Evolutionary conservation across 1,284 basidiomycete species (phyloP), one percentile per base, ranked within the genome.

Genomic region (Chalciporus piperatoides): DNA sequence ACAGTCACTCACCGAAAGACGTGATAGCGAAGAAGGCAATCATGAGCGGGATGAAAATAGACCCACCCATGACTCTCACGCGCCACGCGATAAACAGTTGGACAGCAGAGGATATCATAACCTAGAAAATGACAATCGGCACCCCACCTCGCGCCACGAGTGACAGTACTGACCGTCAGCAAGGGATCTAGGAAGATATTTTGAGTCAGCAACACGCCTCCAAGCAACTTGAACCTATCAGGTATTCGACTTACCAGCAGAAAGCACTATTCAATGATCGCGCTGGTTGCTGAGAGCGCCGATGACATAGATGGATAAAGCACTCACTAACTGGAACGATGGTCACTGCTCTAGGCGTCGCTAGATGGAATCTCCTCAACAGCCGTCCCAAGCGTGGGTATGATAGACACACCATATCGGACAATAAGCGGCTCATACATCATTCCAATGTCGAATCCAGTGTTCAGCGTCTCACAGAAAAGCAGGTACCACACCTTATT

Each of bases 61-160:
- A 73, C 49, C 70, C 72, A 5, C 70, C 77, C 46, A 80, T 65
- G 27, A 70, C 56, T 44, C 57, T 65, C 38, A 79, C 75, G 32
- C 78, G 68, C 75, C 75, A 80, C 0, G 76, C 76, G 30, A 78
- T 75, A 62, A 79, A 80, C 5, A 76, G 46, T 55, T 80, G 78
- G 1, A 79, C 77, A 0, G 78, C 76, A 0, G 72, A 73, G 2
- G 78, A 79, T 19, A 78, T 64, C 7, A 70, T 58, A 1, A 75
- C 76, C 76, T 78, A 14, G 46, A 6, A 10, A 8, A 32, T 1
- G 17, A n/a, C 9, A 14, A 35, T n/a, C 5, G 12, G 11, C 28
- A 30, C 11, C 28, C 11, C 12, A n/a, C 51, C 7, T 39, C 21
- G 37, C 11, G 17, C 6, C 6, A 32, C 6, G 2, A 1, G 24